Percentiles rank a stretch among this genome's conserved stretches.
phyloP scores from a whole-genome alignment of 176 grass and related monocot species.

The Elymus sibiricus region DNA sequence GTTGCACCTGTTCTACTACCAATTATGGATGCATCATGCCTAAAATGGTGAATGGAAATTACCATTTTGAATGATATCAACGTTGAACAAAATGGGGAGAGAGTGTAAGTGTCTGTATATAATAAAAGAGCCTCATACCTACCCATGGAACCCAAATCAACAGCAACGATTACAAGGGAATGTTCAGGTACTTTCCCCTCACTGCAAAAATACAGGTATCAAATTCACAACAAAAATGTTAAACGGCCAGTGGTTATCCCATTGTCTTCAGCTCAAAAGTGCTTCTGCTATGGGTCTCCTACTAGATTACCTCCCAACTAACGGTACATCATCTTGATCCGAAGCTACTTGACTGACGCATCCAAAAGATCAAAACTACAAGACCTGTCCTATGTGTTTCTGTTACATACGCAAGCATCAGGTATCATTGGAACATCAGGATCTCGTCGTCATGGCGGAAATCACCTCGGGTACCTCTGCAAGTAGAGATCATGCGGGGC shows the following conservation, averaged over 20 bases:
- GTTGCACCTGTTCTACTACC: too few species aligned
- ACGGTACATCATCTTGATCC: not conserved
- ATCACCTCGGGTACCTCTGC: conserved; percentile 50
- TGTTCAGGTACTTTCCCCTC: not conserved
- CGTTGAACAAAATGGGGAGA: not conserved
- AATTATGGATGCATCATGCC: too few species aligned
- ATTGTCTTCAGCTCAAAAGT: not conserved
- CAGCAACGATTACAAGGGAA: not conserved
- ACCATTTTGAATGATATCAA: too few species aligned
- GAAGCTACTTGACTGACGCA: not conserved
- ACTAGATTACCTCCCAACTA: conserved; percentile 1
- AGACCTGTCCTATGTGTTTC: not conserved
- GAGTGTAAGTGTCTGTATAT: not conserved
- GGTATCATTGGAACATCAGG: not conserved
- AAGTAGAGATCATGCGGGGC: conserved; percentile 57
- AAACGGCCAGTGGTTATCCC: not conserved
- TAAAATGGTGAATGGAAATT: too few species aligned
- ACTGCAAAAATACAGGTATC: not conserved
- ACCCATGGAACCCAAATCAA: not conserved
- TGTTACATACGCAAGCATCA: not conserved
- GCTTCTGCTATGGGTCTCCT: not conserved
- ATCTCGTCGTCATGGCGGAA: not conserved
- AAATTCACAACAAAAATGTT: not conserved
- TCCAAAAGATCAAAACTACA: conserved; percentile 5
- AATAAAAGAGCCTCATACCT: not conserved